Evolutionary conservation across 768 basidiomycete genomes (phyloP).

Genomic region (Dentipellis fragilis): DNA sequence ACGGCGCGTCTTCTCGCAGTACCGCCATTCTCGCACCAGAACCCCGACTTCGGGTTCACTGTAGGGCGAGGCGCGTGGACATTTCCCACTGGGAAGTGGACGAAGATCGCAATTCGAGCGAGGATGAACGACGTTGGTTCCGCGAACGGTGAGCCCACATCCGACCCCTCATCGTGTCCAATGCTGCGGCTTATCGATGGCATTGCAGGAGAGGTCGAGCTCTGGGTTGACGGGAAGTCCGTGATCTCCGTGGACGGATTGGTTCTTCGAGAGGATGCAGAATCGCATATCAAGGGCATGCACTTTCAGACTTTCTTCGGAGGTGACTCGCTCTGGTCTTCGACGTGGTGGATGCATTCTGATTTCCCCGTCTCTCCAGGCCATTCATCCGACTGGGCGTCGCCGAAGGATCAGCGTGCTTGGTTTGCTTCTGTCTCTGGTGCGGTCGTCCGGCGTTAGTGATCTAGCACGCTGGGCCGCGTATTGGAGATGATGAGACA

Average conservation of each 20-base stretch:
- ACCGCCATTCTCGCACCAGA: constrained; percentile 38
- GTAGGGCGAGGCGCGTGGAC: constrained; percentile 57
- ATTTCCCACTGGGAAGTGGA: constrained; percentile 47
- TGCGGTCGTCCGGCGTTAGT: constrained; percentile 12
- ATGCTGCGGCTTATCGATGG: background rate
- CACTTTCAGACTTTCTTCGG: constrained; percentile 78
- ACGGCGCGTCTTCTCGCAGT: constrained; percentile 30
- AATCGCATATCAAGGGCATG: constrained; percentile 50
- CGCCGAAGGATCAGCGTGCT: constrained; percentile 45
- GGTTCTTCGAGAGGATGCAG: constrained; percentile 29
- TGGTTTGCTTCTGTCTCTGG: constrained; percentile 52
- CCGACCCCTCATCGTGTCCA: background rate
- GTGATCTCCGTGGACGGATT: constrained; percentile 44
- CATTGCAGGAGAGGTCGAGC: constrained; percentile 46
- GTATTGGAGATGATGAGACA: too few species aligned
- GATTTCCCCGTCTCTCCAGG: constrained; percentile 23
- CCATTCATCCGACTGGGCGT: constrained; percentile 47
- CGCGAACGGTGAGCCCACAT: constrained; percentile 39
- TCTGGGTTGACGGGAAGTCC: constrained; percentile 52
- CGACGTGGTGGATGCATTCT: background rate
- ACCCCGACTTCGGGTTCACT: constrained; percentile 53
- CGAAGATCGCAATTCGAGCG: constrained; percentile 52
- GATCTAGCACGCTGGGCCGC: too few species aligned
- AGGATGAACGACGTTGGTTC: constrained; percentile 53
- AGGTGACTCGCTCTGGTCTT: constrained; percentile 26